Evolutionary conservation across 306 rosid genomes (phyloP), one percentile per base, ranked within the genome.

Genomic region (Cicer judaicum): DNA sequence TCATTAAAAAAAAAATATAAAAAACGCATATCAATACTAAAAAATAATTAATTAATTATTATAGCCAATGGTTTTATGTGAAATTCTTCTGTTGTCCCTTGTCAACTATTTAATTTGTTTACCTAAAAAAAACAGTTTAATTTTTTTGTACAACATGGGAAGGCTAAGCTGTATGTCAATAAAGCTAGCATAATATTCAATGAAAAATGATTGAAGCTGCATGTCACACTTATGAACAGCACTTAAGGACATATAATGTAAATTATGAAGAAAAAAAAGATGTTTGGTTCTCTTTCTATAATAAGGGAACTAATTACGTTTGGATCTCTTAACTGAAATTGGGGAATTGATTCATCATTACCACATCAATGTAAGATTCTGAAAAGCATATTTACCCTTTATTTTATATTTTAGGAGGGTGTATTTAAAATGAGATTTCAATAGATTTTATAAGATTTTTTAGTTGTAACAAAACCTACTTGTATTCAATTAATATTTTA

Each of bases 321-420:
- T 43, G 10, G 9, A 43, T 43, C 48, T 43, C 48, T 43, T 44
- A 10, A 44, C 11, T 44, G 10, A 8, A 44, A 44, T 44, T n/a
- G 11, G 49, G 49, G 11, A 44, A 44, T 29, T 29, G 5, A 29
- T 3, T 29, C 34, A 29, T 29, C 61, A 29, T 44, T 42, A 39
- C 21, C 48, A 41, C 19, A 12, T 71, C 42, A 41, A 13, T 21
- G 56, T 56, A 18, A 72, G 7, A 72, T 56, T 8, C 14, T 21
- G 40, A 72, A 72, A 72, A 72, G 55, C 44, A 72, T 10, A 19
- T 39, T 16, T 38, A 16, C 44, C 43, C 29, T 15, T 38, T 64
- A 8, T 19, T 12, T 16, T 5, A 2, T 53, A n/a, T 50, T 14
- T 50, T 3, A 2, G 34, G 34, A 24, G 34, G 34, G 34, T 3